phyloP scores from a whole-genome alignment of 495 filamentous ascomycete species.

The Chaetomidium leptoderma region DNA sequence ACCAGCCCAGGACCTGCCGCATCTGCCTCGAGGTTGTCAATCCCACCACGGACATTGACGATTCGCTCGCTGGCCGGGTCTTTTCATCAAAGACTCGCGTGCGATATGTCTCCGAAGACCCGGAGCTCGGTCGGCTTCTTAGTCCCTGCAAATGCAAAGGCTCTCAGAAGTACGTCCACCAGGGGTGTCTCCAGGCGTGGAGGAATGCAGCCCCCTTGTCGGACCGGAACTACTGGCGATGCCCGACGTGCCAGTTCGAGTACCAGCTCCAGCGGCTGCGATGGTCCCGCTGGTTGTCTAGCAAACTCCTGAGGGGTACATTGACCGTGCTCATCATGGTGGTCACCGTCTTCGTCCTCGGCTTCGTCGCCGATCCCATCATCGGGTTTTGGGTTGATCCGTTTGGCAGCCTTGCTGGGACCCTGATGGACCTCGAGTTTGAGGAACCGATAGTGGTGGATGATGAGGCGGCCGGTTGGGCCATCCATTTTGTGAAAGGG shows the following conservation, averaged over 20 bases:
- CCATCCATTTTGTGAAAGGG: conserved; percentile 82
- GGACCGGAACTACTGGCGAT: conserved; percentile 73
- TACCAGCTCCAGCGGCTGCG: conserved; percentile 77
- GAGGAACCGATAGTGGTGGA: conserved; percentile 32
- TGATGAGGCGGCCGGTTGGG: conserved; percentile 57
- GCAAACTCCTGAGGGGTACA: conserved; percentile 55
- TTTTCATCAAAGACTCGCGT: conserved; percentile 60
- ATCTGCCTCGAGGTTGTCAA: conserved; percentile 86
- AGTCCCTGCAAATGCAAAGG: conserved; percentile 92
- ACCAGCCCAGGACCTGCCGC: conserved; percentile 72
- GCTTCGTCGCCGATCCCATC: conserved; percentile 90
- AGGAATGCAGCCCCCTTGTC: conserved; percentile 67
- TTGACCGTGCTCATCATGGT: conserved; percentile 69
- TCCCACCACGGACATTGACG: conserved; percentile 66
- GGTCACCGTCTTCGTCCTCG: conserved; percentile 68
- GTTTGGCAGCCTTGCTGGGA: conserved; percentile 43
- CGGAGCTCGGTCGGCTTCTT: conserved; percentile 75
- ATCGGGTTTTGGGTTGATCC: conserved; percentile 84
- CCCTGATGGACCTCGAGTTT: conserved; percentile 35
- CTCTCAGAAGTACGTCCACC: conserved; percentile 88
- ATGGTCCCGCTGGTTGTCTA: conserved; percentile 71
- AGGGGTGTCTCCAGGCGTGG: conserved; percentile 88
- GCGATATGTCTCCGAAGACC: conserved; percentile 69
- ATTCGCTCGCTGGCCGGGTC: conserved; percentile 57
- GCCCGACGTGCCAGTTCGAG: conserved; percentile 80